Percentiles rank a stretch among this genome's conserved stretches.
Conservation (phyloP, 108 stramenopile species). For the Cyclotella sp. region DNA sequence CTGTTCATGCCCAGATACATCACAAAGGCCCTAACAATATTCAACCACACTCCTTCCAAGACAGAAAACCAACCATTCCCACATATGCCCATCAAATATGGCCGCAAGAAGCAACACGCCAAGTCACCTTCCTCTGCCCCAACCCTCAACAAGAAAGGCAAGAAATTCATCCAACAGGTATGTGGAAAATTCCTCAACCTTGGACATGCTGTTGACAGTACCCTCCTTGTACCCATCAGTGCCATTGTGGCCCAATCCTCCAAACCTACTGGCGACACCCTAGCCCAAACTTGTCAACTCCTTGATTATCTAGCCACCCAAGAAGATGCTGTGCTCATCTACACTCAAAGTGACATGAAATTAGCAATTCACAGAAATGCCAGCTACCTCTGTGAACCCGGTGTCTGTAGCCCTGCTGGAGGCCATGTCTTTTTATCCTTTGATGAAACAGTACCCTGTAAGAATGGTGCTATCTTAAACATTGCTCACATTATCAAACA, state of each 20-base stretch:
- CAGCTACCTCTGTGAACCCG: slow-evolving; percentile 36
- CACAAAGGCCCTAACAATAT: slow-evolving; percentile 18
- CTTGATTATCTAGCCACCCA: slow-evolving; percentile 51
- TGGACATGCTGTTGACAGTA: slow-evolving; percentile 44
- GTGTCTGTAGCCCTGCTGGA: slow-evolving; percentile 38
- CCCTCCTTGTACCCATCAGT: slow-evolving; percentile 13
- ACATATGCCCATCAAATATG: slow-evolving; percentile 28
- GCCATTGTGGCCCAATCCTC: slow-evolving; percentile 29
- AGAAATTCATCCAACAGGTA: slow-evolving; percentile 45
- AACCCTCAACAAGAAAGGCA: slow-evolving; percentile 11
- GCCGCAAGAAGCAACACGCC: slow-evolving; percentile 40
- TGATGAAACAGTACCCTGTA: neutral
- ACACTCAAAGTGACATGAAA: slow-evolving; percentile 18
- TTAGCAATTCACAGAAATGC: slow-evolving; percentile 29
- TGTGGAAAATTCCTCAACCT: slow-evolving; percentile 41
- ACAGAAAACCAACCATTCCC: slow-evolving; percentile 46
- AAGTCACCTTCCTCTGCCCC: slow-evolving; percentile 18
- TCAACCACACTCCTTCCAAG: slow-evolving; percentile 39
- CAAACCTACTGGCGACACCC: slow-evolving; percentile 5
- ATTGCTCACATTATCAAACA: no score
- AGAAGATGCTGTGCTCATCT: slow-evolving; percentile 40
- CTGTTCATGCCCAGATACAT: slow-evolving; percentile 24
- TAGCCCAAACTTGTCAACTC: slow-evolving; percentile 19
- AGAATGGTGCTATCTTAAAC: neutral
- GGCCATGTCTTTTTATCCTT: slow-evolving; percentile 34